phyloP scores from a whole-genome alignment of 441 rosid genomes.

The Sinapis alba region DNA sequence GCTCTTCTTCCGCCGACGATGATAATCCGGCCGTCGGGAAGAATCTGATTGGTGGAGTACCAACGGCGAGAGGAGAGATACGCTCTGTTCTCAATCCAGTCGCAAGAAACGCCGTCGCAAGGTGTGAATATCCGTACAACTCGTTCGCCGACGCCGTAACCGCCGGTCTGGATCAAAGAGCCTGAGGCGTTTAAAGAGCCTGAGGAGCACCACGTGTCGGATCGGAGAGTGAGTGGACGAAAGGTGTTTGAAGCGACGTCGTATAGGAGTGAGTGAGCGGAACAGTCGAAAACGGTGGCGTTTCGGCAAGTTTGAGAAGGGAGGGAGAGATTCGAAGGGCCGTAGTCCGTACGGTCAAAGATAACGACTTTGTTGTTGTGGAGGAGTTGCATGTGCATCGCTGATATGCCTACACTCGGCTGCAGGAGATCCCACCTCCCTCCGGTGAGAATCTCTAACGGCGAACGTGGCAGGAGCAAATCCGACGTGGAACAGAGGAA shows the following conservation, averaged over 20 bases:
- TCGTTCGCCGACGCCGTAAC: constrained; percentile 39
- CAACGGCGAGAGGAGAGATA: constrained; percentile 44
- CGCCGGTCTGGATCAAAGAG: constrained; percentile 48
- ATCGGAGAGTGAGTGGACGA: constrained; percentile 62
- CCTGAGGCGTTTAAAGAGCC: constrained; percentile 60
- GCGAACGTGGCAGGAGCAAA: constrained; percentile 37
- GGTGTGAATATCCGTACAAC: constrained; percentile 40
- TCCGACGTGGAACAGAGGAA: constrained; percentile 39
- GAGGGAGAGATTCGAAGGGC: constrained; percentile 39
- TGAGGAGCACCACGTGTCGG: constrained; percentile 87
- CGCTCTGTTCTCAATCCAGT: constrained; percentile 37
- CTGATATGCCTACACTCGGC: constrained; percentile 69
- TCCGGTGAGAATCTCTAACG: constrained; percentile 30
- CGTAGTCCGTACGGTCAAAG: constrained; percentile 57
- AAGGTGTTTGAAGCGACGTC: constrained; percentile 60
- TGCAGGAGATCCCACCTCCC: constrained; percentile 64
- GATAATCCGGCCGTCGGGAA: constrained; percentile 69
- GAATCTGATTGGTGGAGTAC: constrained; percentile 51
- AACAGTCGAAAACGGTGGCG: constrained; percentile 55
- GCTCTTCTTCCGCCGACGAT: constrained; percentile 70
- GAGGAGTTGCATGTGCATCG: constrained; percentile 94
- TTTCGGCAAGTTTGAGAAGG: constrained; percentile 25
- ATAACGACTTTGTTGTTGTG: constrained; percentile 73
- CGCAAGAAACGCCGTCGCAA: constrained; percentile 38
- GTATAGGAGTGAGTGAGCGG: constrained; percentile 69